A percentile compares a stretch with the other conserved stretches of the same genome.
Conservation (phyloP, 768 basidiomycete species). For the Mycena filopes region DNA sequence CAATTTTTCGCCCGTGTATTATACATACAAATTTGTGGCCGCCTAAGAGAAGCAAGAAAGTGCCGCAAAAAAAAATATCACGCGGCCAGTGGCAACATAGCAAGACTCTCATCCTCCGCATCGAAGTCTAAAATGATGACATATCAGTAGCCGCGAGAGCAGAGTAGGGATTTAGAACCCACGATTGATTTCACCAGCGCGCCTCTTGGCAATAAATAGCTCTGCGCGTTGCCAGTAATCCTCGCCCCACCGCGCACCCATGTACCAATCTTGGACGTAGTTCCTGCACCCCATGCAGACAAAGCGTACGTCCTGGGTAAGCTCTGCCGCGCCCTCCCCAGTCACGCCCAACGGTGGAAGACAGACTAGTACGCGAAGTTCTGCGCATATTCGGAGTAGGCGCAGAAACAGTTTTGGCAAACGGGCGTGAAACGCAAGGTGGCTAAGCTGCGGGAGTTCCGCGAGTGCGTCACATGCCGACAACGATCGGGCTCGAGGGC, state of each 20-base stretch:
- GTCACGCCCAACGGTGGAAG: neutral
- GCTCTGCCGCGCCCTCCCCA: neutral
- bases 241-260: neutral
- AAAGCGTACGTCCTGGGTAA: neutral
- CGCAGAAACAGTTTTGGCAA: neutral
- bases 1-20: no score
- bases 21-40: no score
- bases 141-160: no score
- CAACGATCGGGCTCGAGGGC: neutral
- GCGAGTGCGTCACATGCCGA: neutral
- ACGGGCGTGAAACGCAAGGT: neutral
- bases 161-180: no score
- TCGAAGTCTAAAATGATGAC: no score
- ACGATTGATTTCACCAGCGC: neutral
- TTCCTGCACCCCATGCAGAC: neutral
- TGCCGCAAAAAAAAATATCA: no score
- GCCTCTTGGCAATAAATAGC: neutral
- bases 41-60: no score
- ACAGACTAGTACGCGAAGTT: neutral
- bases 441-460: neutral
- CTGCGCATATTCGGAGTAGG: neutral
- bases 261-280: neutral
- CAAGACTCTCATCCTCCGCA: no score
- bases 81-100: no score
- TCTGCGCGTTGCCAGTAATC: constrained; percentile 4